Evolutionary conservation across 306 rosid genomes (phyloP).

Genomic region (Rosa persica): DNA sequence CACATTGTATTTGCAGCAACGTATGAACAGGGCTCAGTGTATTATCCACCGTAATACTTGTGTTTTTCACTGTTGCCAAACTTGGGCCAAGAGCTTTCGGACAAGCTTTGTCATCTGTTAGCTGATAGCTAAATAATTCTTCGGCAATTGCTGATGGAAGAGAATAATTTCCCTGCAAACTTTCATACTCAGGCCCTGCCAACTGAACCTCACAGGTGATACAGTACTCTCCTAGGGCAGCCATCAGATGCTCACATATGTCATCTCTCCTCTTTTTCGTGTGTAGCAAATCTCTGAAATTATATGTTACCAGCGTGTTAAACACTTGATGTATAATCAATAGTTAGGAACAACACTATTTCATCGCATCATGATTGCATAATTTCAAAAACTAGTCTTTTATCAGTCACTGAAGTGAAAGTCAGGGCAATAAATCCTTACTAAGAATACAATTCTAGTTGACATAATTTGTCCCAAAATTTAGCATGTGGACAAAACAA

Average conservation of each 20-base stretch:
- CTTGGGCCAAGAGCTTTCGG: constrained; percentile 48
- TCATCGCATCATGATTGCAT: background rate
- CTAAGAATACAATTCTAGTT: background rate
- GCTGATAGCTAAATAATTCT: constrained; percentile 59
- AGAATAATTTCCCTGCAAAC: constrained; percentile 61
- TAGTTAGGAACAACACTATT: background rate
- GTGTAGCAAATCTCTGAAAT: constrained; percentile 63
- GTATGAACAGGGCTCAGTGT: constrained; percentile 71
- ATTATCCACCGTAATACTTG: constrained; percentile 61
- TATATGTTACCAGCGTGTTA: constrained; percentile 17
- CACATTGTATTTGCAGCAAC: constrained; percentile 76
- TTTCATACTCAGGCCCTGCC: constrained; percentile 86
- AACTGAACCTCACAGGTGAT: constrained; percentile 78
- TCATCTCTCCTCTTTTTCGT: constrained; percentile 63
- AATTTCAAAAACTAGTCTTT: background rate
- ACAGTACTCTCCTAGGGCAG: constrained; percentile 60
- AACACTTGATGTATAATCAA: constrained; percentile 1
- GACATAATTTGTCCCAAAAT: background rate
- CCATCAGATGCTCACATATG: constrained; percentile 58
- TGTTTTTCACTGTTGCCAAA: constrained; percentile 42
- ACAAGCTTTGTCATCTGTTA: constrained; percentile 38
- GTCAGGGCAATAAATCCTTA: background rate
- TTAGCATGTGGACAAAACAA: background rate
- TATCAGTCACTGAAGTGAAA: no score
- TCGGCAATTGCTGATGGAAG: constrained; percentile 72